Conservation (phyloP, 129 eudicot genomes). For the Escallonia herrerae region DNA sequence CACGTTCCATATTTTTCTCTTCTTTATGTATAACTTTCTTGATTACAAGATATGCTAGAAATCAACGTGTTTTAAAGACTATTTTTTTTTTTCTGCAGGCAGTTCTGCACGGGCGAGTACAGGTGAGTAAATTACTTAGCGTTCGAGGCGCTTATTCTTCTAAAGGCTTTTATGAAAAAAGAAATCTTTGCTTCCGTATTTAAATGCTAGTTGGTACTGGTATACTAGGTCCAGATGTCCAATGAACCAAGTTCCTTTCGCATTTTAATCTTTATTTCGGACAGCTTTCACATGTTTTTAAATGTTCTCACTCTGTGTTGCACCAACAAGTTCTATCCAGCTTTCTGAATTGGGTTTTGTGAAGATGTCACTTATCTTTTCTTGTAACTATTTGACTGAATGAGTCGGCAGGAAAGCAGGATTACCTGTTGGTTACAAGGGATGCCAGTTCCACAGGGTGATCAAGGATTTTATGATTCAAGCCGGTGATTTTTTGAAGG, state of each 20-base stretch:
- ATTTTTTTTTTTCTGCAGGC: slow-evolving; percentile 25
- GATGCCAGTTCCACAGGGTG: slow-evolving; percentile 93
- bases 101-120: slow-evolving; percentile 92
- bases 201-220: too few species aligned
- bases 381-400: slow-evolving; percentile 7
- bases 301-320: too few species aligned
- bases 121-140: slow-evolving; percentile 27
- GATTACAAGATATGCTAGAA: neutral
- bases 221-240: too few species aligned
- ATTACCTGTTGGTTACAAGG: slow-evolving; percentile 92
- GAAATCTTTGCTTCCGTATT: too few species aligned
- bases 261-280: too few species aligned
- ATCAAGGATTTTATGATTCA: slow-evolving; percentile 97
- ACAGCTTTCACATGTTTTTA: too few species aligned
- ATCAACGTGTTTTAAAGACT: neutral
- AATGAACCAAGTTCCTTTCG: too few species aligned
- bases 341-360: neutral
- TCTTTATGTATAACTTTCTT: neutral
- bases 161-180: too few species aligned
- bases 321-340: too few species aligned
- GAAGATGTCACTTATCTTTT: neutral
- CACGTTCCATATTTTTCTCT: neutral
- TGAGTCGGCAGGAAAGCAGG: slow-evolving; percentile 66
- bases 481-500: slow-evolving; percentile 94
- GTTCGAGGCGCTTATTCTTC: too few species aligned